phyloP scores from a whole-genome alignment of 495 filamentous ascomycete species.

The Xylaria longipes region DNA sequence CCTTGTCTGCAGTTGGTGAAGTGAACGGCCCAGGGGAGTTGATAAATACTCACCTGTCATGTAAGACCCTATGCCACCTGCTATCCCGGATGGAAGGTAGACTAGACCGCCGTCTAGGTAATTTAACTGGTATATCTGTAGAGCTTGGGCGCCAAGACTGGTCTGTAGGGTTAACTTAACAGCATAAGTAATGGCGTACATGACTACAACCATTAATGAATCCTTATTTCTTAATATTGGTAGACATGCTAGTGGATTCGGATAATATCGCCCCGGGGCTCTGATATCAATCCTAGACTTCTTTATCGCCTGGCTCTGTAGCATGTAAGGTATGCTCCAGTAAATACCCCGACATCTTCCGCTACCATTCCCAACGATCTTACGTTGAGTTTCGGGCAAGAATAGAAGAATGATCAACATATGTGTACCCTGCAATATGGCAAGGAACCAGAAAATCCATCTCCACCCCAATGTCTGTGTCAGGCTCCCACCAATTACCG shows the following conservation, averaged over 20 bases:
- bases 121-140: constrained; percentile 9
- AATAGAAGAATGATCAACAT: constrained; percentile 37
- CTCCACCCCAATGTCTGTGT: constrained; percentile 61
- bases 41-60: constrained; percentile 1
- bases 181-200: constrained; percentile 8
- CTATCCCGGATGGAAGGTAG: constrained; percentile 5
- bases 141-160: neutral
- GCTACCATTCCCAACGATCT: constrained; percentile 57
- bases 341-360: constrained; percentile 45
- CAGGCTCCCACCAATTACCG: constrained; percentile 60
- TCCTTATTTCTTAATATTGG: neutral
- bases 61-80: constrained; percentile 8
- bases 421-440: constrained; percentile 50
- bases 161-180: constrained; percentile 14
- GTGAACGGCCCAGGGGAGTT: neutral
- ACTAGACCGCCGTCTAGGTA: constrained; percentile 11
- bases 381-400: constrained; percentile 54
- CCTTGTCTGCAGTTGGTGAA: neutral
- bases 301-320: neutral
- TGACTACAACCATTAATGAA: neutral
- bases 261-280: neutral
- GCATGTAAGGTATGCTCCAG: constrained; percentile 48
- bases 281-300: constrained; percentile 1
- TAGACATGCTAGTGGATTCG: constrained; percentile 14
- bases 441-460: constrained; percentile 67